Evolutionary conservation across 1,284 basidiomycete genomes (phyloP), one percentile per base, ranked within the genome.

Genomic region (Ceratobasidium sp.): DNA sequence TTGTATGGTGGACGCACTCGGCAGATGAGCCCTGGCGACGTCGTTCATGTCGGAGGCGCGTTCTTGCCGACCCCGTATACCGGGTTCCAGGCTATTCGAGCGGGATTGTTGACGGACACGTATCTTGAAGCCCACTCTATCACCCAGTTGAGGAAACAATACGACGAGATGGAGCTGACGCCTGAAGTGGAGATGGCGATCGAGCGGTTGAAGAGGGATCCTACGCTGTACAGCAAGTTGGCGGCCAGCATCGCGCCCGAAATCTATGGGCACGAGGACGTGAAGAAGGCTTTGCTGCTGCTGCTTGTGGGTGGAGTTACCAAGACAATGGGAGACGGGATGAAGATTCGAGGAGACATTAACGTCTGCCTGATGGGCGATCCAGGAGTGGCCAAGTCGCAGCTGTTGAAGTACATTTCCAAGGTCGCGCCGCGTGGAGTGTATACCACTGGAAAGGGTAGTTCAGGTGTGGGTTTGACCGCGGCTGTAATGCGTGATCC

Each of bases 351-450:
- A 81, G 98, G 98, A 31, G 98, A 99, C 83, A 88, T 99, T 84
- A 99, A 99, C 80, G 87, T 99, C 29, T 99, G 98, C 83, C 84
- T 99, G 62, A 99, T 99, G 98, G 98, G 98, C 80, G 98, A 99
- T 84, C 98, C 98, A 64, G 98, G 98, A 91, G 97, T 99, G 76
- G 98, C 98, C 79, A 99, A 99, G 84, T 98, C 96, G 33, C 98
- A 99, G 82, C 82, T 99, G 73, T 88, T 99, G 77, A 99, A 99
- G 85, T 99, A 99, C 81, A 99, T 99, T 80, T 95, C 96, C 67
- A 99, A 99, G 83, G 93, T 99, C 76, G 98, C 98, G 0, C 98
- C 98, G 15, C 89, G 98, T 77, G 98, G 98, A 14, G 93, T 99
- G 36, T 99, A 99, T 82, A 99, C 98, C 2, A 99, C 98, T 2